A percentile compares a stretch with the other conserved stretches of the same genome.
Conservation (phyloP, 1,284 basidiomycete species). For the Cronartium ribicola region DNA sequence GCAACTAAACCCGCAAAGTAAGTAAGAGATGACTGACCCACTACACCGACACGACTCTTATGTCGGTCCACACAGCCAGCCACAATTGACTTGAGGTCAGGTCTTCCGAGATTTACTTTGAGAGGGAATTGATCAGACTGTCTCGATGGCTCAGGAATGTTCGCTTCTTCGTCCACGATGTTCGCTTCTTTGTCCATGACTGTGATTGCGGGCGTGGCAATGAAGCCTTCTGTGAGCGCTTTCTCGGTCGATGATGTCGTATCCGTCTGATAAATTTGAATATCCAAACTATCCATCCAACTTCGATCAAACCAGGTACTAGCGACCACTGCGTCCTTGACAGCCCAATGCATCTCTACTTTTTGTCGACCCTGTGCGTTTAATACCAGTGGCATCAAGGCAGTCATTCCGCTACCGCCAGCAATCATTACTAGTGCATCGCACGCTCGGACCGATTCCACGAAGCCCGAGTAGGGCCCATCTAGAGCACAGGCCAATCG, state of each 20-base stretch:
- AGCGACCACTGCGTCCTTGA: neutral
- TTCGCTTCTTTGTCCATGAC: neutral
- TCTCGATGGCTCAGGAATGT: neutral
- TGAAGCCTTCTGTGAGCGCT: neutral
- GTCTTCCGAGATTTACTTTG: constrained; percentile 6
- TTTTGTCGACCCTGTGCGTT: neutral
- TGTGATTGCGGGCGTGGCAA: neutral
- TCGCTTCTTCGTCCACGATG: neutral
- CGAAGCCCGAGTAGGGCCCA: constrained; percentile 54
- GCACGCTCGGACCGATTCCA: constrained; percentile 49
- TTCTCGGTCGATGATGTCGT: neutral
- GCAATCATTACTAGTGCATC: constrained; percentile 53
- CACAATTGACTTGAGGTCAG: constrained; percentile 3
- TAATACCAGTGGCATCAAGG: constrained; percentile 12
- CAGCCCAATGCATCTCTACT: constrained; percentile 24
- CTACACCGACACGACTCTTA: constrained; percentile 21
- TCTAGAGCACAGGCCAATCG: constrained; percentile 52
- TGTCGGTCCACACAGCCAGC: constrained; percentile 1
- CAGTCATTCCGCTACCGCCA: constrained; percentile 53
- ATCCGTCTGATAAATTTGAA: constrained; percentile 21
- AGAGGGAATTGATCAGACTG: neutral
- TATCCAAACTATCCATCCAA: constrained; percentile 6
- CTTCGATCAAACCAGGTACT: constrained; percentile 26
- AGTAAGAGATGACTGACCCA: constrained; percentile 11
- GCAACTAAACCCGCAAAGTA: neutral